phyloP scores from a whole-genome alignment of 2,329 filamentous ascomycete genomes.

The Colletotrichum sp. region DNA sequence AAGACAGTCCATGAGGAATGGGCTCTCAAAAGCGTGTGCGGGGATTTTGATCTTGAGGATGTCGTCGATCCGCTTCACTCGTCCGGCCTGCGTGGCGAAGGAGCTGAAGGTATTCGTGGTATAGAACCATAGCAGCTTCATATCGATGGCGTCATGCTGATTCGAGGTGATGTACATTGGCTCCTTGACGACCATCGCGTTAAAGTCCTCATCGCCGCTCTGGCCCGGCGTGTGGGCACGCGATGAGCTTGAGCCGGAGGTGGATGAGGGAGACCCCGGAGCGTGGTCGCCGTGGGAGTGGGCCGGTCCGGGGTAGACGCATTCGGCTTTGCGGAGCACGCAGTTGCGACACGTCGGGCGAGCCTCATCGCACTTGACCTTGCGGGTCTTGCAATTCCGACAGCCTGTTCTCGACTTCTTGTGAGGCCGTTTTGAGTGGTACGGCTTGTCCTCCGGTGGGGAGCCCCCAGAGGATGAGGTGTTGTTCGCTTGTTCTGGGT shows the following conservation, averaged over 20 bases:
- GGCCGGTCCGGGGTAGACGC: constrained; percentile 45
- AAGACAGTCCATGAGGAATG: constrained; percentile 61
- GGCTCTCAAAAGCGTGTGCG: constrained; percentile 54
- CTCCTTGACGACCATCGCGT: constrained; percentile 23
- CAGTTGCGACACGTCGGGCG: constrained; percentile 56
- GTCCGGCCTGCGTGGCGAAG: constrained; percentile 46
- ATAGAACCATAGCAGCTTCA: constrained; percentile 63
- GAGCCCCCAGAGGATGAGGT: background rate
- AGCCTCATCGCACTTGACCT: constrained; percentile 60
- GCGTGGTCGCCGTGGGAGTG: constrained; percentile 2
- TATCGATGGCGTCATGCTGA: constrained; percentile 43
- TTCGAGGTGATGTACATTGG: constrained; percentile 31
- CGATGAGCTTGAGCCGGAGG: background rate
- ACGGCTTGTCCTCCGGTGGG: constrained; percentile 27
- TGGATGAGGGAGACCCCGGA: constrained; percentile 7
- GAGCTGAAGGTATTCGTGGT: constrained; percentile 49
- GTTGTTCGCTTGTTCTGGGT: background rate
- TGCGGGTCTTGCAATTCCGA: constrained; percentile 58
- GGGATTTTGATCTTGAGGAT: constrained; percentile 53
- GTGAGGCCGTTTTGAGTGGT: constrained; percentile 57
- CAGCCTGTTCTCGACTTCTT: constrained; percentile 60
- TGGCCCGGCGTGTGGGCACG: background rate
- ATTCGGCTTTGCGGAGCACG: constrained; percentile 50
- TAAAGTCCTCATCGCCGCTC: constrained; percentile 12
- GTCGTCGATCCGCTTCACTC: constrained; percentile 39